Base-by-base conservation (phyloP, 208 protist genomes). In the Phytomonas serpens region DNA sequence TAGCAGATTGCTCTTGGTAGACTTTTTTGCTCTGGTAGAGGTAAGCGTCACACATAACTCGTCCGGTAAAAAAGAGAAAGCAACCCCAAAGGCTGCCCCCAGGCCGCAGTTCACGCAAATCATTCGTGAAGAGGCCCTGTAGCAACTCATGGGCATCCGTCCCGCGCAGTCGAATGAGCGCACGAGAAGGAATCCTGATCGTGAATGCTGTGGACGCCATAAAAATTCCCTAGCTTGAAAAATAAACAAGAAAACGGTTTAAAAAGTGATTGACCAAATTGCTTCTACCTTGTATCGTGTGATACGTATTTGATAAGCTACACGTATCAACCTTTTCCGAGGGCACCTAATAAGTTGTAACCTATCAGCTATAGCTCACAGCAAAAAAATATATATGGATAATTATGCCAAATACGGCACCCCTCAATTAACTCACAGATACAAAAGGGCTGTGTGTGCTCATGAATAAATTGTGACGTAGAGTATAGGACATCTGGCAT, bases 111-210 rank as follows among this genome's bases (percentile, higher is more conserved):
- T 73, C n/a, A 51, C 73, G 77, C 37, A 93, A 69, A 69, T 95
- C 86, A 68, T 92, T 90, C 38, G 88, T 93, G 68, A 92, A 88
- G 37, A 95, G 78, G 23, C 90, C 90, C 47, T 95, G 90, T 13
- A 95, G 77, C 52, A 93, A 88, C 1, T 86, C 88, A 65, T 89
- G 84, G 16, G 80, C 75, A 16, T 85, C 86, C 0, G 37, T 61
- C 23, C 87, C 87, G 30, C 77, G 68, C 69, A 95, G 77, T 0
- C 86, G 84, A 62, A 95, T 47, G 62, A 95, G 77, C 31, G 85
- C 77, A 30, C 87, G 85, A 29, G 51, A 81, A 7, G 83, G 37
- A 40, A 95, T 69, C 23, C 76, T 47, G 40, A 47, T 72, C 19
- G 66, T 67, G 66, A 36, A 31, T 32, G 42, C 66, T 63, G 9